A percentile compares a stretch with the other conserved stretches of the same genome.
These are phyloP conservation scores for Puccinia brachypodii DNA, from an alignment of 1,284 basidiomycete species.

Conservation along the genomic window DNA sequence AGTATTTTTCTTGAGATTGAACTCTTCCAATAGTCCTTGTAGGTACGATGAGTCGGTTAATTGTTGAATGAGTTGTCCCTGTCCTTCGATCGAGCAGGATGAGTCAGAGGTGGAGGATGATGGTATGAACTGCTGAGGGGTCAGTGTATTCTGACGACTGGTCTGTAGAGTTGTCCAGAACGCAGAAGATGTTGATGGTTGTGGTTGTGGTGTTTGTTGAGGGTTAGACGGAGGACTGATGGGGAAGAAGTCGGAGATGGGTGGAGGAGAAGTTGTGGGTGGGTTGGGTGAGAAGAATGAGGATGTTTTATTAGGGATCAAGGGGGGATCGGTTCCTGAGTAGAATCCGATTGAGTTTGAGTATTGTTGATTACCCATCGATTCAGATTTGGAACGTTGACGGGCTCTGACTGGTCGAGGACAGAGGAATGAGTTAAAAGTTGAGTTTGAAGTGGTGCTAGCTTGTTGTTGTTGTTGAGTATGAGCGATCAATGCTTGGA, in stretches of 20 bases:
- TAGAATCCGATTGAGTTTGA: not conserved
- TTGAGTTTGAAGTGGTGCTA: too few relatives aligned
- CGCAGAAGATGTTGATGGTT: not conserved
- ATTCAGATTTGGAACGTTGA: slow-evolving; percentile 43
- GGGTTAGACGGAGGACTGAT: slow-evolving; percentile 3
- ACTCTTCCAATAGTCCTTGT: not conserved
- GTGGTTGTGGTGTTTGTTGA: not conserved
- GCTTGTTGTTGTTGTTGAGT: slow-evolving; percentile 13
- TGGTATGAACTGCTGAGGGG: not conserved
- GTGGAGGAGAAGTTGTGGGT: not conserved
- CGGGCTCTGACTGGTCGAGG: slow-evolving; percentile 6
- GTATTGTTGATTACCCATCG: slow-evolving; percentile 12
- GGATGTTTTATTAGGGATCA: not conserved
- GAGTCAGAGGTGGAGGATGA: not conserved
- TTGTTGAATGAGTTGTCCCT: not conserved
- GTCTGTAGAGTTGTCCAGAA: slow-evolving; percentile 7
- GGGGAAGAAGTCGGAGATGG: slow-evolving; percentile 3
- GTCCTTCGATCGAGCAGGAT: not conserved
- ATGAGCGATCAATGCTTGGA: not conserved
- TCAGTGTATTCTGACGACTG: not conserved
- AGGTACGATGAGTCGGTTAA: not conserved
- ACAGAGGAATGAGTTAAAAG: slow-evolving; percentile 13
- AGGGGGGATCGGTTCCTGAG: not conserved
- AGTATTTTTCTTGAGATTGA: not conserved
- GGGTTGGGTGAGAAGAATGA: not conserved